A percentile compares a stretch with the other conserved stretches of the same genome.
These are phyloP conservation scores for Ceratocystis albifundus DNA, from an alignment of 2,329 filamentous ascomycete genomes.

Conservation along the genomic window DNA sequence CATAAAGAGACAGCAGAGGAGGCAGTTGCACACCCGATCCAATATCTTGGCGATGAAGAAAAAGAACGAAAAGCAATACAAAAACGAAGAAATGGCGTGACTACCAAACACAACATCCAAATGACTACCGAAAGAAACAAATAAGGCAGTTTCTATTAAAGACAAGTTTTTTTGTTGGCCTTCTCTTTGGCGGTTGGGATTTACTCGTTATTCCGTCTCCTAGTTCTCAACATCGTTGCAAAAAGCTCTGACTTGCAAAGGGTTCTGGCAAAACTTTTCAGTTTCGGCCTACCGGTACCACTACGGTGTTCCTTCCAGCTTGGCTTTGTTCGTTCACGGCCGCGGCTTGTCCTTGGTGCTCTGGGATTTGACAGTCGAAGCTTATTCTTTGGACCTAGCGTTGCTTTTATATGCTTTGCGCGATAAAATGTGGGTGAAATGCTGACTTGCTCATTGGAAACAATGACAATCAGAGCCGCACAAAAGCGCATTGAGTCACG, in stretches of 20 bases:
- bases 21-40: background rate
- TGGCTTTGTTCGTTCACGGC: background rate
- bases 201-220: background rate
- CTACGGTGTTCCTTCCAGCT: conserved; percentile 6
- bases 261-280: background rate
- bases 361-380: background rate
- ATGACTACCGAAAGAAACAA: background rate
- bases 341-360: background rate
- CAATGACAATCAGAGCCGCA: conserved; percentile 1
- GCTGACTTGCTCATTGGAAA: background rate
- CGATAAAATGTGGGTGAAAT: background rate
- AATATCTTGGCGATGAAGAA: background rate
- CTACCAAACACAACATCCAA: background rate
- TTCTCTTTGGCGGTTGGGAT: background rate
- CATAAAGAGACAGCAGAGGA: background rate
- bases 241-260: conserved; percentile 8
- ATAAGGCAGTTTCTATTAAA: background rate
- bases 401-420: background rate
- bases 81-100: background rate
- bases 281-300: conserved; percentile 5
- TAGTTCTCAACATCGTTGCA: background rate
- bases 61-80: too few species aligned
- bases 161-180: background rate
- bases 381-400: background rate
- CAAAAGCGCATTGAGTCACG: conserved; percentile 8